phyloP scores from a whole-genome alignment of 768 basidiomycete species.

The Trametes cubensis region DNA sequence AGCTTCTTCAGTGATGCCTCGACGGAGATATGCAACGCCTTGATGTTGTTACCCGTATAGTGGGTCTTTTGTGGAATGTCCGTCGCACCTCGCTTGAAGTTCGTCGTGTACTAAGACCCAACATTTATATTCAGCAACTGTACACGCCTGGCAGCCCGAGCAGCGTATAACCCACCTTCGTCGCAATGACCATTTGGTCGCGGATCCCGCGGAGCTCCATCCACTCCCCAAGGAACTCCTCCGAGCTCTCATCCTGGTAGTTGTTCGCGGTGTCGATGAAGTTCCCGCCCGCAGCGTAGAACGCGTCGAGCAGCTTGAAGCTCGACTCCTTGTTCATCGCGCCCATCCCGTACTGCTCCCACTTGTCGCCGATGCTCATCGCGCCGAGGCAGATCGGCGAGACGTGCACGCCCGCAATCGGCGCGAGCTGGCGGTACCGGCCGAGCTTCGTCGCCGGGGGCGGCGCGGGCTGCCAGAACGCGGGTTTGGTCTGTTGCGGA shows the following conservation, averaged over 20 bases:
- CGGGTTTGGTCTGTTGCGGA: slow-evolving; percentile 2
- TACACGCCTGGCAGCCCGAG: neutral
- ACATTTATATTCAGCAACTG: neutral
- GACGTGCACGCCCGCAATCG: slow-evolving; percentile 47
- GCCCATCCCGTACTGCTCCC: slow-evolving; percentile 43
- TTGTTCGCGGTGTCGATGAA: slow-evolving; percentile 51
- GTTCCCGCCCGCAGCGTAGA: slow-evolving; percentile 49
- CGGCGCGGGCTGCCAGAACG: slow-evolving; percentile 24
- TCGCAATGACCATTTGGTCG: slow-evolving; percentile 52
- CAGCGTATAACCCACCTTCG: slow-evolving; percentile 38
- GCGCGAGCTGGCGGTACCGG: slow-evolving; percentile 43
- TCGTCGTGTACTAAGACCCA: slow-evolving; percentile 28
- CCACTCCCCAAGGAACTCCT: slow-evolving; percentile 57
- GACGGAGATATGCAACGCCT: slow-evolving; percentile 40
- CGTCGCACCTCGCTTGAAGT: slow-evolving; percentile 26
- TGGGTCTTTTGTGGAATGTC: slow-evolving; percentile 27
- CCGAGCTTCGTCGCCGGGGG: slow-evolving; percentile 33
- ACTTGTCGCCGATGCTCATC: slow-evolving; percentile 52
- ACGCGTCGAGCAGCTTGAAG: slow-evolving; percentile 51
- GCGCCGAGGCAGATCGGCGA: slow-evolving; percentile 53
- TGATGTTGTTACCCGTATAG: slow-evolving; percentile 44
- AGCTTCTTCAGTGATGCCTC: slow-evolving; percentile 44
- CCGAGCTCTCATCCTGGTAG: slow-evolving; percentile 60
- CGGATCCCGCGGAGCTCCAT: slow-evolving; percentile 45
- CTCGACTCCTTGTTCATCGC: slow-evolving; percentile 45